phyloP scores from a whole-genome alignment of 23 red algal species.

The Gracilaria gracilis region DNA sequence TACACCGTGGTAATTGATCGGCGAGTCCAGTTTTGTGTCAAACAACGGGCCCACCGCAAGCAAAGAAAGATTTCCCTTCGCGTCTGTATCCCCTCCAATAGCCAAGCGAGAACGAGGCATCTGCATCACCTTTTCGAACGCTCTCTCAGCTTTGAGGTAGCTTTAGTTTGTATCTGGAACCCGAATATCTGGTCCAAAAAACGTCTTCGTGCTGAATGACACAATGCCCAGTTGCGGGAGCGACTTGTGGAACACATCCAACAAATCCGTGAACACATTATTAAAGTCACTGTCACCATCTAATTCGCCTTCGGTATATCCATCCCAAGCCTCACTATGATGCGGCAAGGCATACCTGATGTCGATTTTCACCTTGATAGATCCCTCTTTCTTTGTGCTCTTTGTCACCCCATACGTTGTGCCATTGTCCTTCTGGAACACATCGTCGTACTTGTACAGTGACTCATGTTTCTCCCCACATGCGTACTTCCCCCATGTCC shows the following conservation, averaged over 20 bases:
- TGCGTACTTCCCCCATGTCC: slow-evolving; percentile 43
- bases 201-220: not conserved
- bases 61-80: slow-evolving; percentile 42
- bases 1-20: slow-evolving; percentile 59
- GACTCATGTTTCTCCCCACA: slow-evolving; percentile 46
- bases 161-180: slow-evolving; percentile 44
- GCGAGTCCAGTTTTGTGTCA: slow-evolving; percentile 6
- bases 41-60: slow-evolving; percentile 44
- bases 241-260: not conserved
- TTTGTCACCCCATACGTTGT: slow-evolving; percentile 64
- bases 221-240: slow-evolving; percentile 6
- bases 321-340: slow-evolving; percentile 37
- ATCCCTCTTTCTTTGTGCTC: slow-evolving; percentile 31
- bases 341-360: slow-evolving; percentile 51
- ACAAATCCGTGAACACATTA: not conserved
- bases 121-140: slow-evolving; percentile 33
- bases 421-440: slow-evolving; percentile 35
- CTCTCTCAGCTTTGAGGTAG: slow-evolving; percentile 23
- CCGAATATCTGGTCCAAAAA: slow-evolving; percentile 53
- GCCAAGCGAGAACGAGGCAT: slow-evolving; percentile 35
- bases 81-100: slow-evolving; percentile 46
- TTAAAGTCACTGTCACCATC: slow-evolving; percentile 16
- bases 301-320: slow-evolving; percentile 28
- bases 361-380: slow-evolving; percentile 37
- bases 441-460: slow-evolving; percentile 17